phyloP scores from a whole-genome alignment of 2,329 filamentous ascomycete species.

The Colletotrichum endophyticum region DNA sequence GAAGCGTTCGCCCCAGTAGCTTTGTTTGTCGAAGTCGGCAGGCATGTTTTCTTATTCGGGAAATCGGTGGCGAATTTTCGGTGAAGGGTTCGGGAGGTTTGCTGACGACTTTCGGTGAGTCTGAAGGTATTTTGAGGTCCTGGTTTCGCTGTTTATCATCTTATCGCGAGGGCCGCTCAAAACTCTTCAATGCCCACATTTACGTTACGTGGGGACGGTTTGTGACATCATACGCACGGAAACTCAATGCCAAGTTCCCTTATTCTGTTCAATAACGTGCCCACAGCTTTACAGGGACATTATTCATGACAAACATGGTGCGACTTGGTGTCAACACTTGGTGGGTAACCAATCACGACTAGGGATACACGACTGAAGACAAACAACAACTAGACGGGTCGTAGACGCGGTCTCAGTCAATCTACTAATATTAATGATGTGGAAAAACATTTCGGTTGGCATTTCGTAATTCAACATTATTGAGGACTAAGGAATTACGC shows the following conservation, averaged over 20 bases:
- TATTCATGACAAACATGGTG: not conserved
- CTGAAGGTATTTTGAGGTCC: not conserved
- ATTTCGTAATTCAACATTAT: not conserved
- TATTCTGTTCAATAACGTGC: not conserved
- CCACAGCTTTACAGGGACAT: not conserved
- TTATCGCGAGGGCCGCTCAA: not conserved
- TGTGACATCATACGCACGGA: slow-evolving; percentile 8
- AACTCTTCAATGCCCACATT: slow-evolving; percentile 17
- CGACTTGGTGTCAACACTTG: not conserved
- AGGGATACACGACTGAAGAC: not conserved
- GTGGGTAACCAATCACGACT: not conserved
- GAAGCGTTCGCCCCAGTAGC: slow-evolving; percentile 56
- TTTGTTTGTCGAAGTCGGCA: slow-evolving; percentile 52
- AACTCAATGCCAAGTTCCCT: not conserved
- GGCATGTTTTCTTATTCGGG: not conserved
- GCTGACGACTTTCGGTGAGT: not conserved
- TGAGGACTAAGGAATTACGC: not conserved
- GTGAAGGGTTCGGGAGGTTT: not conserved
- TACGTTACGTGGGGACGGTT: not conserved
- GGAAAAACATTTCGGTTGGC: not conserved
- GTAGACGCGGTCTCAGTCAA: not conserved
- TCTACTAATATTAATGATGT: not conserved
- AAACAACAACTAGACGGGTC: not conserved
- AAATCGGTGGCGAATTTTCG: not conserved
- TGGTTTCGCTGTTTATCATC: not conserved